These are phyloP conservation scores for Phanerochaete carnosa DNA, from an alignment of 768 basidiomycete genomes.

Conservation along the genomic window DNA sequence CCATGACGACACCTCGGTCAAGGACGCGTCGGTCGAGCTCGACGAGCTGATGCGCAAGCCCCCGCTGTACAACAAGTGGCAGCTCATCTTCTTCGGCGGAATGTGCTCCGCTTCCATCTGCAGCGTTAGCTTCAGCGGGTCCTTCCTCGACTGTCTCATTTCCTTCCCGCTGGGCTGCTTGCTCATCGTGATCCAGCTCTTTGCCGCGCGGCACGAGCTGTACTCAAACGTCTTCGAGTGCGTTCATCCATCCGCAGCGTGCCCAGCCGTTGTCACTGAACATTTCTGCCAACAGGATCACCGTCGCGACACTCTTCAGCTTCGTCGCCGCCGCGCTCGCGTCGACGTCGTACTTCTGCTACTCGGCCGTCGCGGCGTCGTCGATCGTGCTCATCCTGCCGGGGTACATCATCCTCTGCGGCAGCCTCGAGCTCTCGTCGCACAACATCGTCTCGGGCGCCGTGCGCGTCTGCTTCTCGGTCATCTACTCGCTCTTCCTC, in stretches of 20 bases:
- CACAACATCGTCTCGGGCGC: slow-evolving; percentile 83
- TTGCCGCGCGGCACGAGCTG: slow-evolving; percentile 72
- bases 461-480: slow-evolving; percentile 75
- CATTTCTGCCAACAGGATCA: slow-evolving; percentile 47
- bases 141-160: slow-evolving; percentile 72
- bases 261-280: background rate
- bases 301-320: slow-evolving; percentile 73
- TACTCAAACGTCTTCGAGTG: slow-evolving; percentile 80
- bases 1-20: slow-evolving; percentile 76
- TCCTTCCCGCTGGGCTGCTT: slow-evolving; percentile 75
- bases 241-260: slow-evolving; percentile 17
- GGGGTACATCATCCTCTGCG: slow-evolving; percentile 69
- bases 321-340: slow-evolving; percentile 77
- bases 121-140: slow-evolving; percentile 67
- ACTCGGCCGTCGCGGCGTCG: slow-evolving; percentile 73
- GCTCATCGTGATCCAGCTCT: slow-evolving; percentile 67
- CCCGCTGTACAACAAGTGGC: slow-evolving; percentile 57
- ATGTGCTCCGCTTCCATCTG: slow-evolving; percentile 76
- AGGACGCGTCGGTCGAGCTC: slow-evolving; percentile 66
- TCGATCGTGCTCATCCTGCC: slow-evolving; percentile 81
- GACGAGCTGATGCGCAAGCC: slow-evolving; percentile 69
- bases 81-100: slow-evolving; percentile 69
- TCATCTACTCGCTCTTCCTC: slow-evolving; percentile 75
- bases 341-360: slow-evolving; percentile 68
- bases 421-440: slow-evolving; percentile 74